Conservation (phyloP, 495 filamentous ascomycete species). For the Pyronema omphalodes region DNA sequence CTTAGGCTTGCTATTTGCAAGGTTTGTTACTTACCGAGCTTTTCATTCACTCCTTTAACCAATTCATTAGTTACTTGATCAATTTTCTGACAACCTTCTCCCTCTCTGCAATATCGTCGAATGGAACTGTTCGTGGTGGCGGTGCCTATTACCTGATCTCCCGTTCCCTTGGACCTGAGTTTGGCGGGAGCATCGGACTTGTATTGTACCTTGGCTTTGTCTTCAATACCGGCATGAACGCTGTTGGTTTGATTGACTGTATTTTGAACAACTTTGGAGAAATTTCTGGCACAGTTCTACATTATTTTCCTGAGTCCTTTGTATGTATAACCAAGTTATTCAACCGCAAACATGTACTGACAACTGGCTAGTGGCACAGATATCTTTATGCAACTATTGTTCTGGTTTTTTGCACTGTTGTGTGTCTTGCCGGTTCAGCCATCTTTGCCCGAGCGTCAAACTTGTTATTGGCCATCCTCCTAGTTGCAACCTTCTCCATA, state of each 20-base stretch:
- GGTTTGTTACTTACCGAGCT: not conserved
- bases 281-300: constrained; percentile 36
- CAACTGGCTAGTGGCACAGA: constrained; percentile 40
- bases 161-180: constrained; percentile 68
- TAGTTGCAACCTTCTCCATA: constrained; percentile 63
- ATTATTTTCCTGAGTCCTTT: constrained; percentile 48
- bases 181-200: constrained; percentile 80
- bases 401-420: constrained; percentile 51
- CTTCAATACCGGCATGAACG: constrained; percentile 77
- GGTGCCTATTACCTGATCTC: constrained; percentile 85
- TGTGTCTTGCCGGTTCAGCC: constrained; percentile 64
- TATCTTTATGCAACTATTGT: constrained; percentile 64
- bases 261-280: constrained; percentile 57
- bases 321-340: constrained; percentile 7
- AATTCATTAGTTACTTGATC: constrained; percentile 37
- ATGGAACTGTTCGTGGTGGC: constrained; percentile 74
- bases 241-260: constrained; percentile 72
- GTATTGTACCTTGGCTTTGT: constrained; percentile 74
- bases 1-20: not conserved
- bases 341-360: not conserved
- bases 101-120: constrained; percentile 73
- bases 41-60: not conserved
- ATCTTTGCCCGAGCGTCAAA: constrained; percentile 68
- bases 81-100: constrained; percentile 73
- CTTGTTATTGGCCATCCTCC: constrained; percentile 52